Evolutionary conservation across 352 stramenopile genomes (phyloP).

Genomic region (Lagenidium giganteum): DNA sequence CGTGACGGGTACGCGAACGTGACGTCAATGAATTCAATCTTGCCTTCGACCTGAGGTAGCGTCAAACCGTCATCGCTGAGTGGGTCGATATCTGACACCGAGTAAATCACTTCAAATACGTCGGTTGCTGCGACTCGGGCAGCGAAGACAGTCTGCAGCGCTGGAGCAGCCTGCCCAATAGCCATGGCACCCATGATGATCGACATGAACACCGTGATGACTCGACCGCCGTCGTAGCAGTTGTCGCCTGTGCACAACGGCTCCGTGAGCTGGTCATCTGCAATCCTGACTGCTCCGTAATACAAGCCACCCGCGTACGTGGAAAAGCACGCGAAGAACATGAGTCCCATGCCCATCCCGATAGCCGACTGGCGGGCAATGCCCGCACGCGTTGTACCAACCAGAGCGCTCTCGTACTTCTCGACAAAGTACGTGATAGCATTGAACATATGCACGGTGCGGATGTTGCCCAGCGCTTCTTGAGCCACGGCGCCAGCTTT

Average conservation of each 20-base stretch:
- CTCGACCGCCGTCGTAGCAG: slow-evolving; percentile 28
- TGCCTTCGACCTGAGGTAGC: slow-evolving; percentile 13
- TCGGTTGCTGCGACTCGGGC: too few relatives aligned
- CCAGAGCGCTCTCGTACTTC: slow-evolving; percentile 1
- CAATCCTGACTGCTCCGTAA: slow-evolving; percentile 37
- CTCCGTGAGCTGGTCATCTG: slow-evolving; percentile 10
- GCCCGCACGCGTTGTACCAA: slow-evolving; percentile 9
- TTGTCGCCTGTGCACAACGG: too few relatives aligned
- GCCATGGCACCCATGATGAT: slow-evolving; percentile 34
- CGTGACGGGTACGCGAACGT: slow-evolving; percentile 56
- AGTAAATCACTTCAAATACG: slow-evolving; percentile 53
- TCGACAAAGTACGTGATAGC: slow-evolving; percentile 1
- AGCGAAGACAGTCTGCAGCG: slow-evolving; percentile 30
- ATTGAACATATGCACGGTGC: slow-evolving; percentile 12
- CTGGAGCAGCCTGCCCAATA: slow-evolving; percentile 26
- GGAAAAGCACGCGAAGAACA: slow-evolving; percentile 26
- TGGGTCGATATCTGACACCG: slow-evolving; percentile 33
- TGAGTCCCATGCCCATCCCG: slow-evolving; percentile 10
- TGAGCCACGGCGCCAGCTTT: too few relatives aligned
- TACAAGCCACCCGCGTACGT: slow-evolving; percentile 38
- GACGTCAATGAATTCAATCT: slow-evolving; percentile 31
- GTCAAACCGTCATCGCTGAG: slow-evolving; percentile 14
- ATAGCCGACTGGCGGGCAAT: slow-evolving; percentile 9
- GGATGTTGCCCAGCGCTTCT: slow-evolving; percentile 4
- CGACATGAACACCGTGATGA: slow-evolving; percentile 46